A percentile compares a stretch with the other conserved stretches of the same genome.
phyloP scores from a whole-genome alignment of 1,284 basidiomycete species.

The Leccinum solheimii region DNA sequence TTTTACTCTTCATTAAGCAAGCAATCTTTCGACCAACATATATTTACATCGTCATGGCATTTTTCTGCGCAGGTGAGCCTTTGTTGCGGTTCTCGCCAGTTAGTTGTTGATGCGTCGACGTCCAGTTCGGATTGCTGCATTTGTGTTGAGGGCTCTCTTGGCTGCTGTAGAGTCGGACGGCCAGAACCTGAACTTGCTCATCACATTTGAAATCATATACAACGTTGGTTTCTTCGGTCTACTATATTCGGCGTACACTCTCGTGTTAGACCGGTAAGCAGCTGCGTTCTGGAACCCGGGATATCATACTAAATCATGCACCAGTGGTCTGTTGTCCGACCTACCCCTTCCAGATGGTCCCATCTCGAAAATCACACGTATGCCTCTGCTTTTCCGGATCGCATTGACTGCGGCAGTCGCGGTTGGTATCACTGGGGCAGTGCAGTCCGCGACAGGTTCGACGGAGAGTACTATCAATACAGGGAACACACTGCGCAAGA shows the following conservation, averaged over 20 bases:
- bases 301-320: neutral
- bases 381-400: slow-evolving; percentile 37
- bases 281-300: neutral
- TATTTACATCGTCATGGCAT: slow-evolving; percentile 41
- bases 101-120: neutral
- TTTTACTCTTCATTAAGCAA: slow-evolving; percentile 39
- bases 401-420: slow-evolving; percentile 37
- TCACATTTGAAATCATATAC: slow-evolving; percentile 35
- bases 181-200: slow-evolving; percentile 23
- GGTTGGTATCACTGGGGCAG: slow-evolving; percentile 41
- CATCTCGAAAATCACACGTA: slow-evolving; percentile 36
- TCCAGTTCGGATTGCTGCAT: slow-evolving; percentile 34
- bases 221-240: slow-evolving; percentile 39
- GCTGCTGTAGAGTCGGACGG: slow-evolving; percentile 27
- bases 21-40: slow-evolving; percentile 41
- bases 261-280: slow-evolving; percentile 36
- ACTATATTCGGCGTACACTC: slow-evolving; percentile 36
- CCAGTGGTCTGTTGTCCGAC: slow-evolving; percentile 25
- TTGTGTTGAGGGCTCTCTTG: slow-evolving; percentile 34
- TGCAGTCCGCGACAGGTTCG: slow-evolving; percentile 20
- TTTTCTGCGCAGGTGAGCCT: slow-evolving; percentile 49
- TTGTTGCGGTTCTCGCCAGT: neutral
- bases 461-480: slow-evolving; percentile 13
- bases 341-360: slow-evolving; percentile 21
- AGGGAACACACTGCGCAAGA: slow-evolving; percentile 35